Evolutionary conservation across 495 filamentous ascomycete species (phyloP).

Genomic region (Margaritispora aquatica): DNA sequence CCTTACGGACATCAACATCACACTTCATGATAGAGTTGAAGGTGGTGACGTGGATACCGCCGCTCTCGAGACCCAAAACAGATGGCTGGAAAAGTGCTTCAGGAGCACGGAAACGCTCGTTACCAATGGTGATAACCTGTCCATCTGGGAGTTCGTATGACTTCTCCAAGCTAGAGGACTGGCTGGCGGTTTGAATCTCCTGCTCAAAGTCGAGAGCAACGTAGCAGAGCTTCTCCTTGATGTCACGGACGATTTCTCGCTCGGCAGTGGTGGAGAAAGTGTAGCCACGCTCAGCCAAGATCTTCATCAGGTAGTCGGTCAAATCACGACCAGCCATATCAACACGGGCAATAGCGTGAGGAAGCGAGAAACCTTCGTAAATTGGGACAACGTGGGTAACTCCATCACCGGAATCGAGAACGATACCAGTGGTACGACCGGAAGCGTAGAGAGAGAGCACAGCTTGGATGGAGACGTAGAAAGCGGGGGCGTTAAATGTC

Average conservation of each 20-base stretch:
- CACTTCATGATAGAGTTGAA: slow-evolving; percentile 99
- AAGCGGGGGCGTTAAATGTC: slow-evolving; percentile 99
- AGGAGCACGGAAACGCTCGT: slow-evolving; percentile 99
- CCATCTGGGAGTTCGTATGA: slow-evolving; percentile 99
- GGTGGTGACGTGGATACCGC: slow-evolving; percentile 98
- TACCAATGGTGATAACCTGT: slow-evolving; percentile 99
- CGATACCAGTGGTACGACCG: slow-evolving; percentile 99
- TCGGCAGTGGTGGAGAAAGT: slow-evolving; percentile 99
- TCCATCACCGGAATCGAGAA: slow-evolving; percentile 99
- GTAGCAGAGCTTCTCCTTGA: slow-evolving; percentile 99
- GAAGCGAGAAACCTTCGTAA: slow-evolving; percentile 99
- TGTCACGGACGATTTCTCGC: slow-evolving; percentile 99
- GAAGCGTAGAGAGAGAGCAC: slow-evolving; percentile 98
- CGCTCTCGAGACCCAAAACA: slow-evolving; percentile 94
- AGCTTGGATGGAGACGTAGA: slow-evolving; percentile 99
- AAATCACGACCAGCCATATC: slow-evolving; percentile 99
- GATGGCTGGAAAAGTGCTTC: slow-evolving; percentile 99
- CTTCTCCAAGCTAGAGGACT: slow-evolving; percentile 96
- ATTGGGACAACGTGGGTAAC: slow-evolving; percentile 99
- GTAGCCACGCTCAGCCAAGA: slow-evolving; percentile 97
- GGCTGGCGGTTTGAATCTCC: slow-evolving; percentile 99
- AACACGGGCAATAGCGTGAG: slow-evolving; percentile 98
- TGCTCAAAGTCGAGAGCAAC: slow-evolving; percentile 99
- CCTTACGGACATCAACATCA: slow-evolving; percentile 98
- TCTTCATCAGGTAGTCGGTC: slow-evolving; percentile 99